phyloP scores from a whole-genome alignment of 805 yeast genomes.

The Ogataea trehaloabstinens region DNA sequence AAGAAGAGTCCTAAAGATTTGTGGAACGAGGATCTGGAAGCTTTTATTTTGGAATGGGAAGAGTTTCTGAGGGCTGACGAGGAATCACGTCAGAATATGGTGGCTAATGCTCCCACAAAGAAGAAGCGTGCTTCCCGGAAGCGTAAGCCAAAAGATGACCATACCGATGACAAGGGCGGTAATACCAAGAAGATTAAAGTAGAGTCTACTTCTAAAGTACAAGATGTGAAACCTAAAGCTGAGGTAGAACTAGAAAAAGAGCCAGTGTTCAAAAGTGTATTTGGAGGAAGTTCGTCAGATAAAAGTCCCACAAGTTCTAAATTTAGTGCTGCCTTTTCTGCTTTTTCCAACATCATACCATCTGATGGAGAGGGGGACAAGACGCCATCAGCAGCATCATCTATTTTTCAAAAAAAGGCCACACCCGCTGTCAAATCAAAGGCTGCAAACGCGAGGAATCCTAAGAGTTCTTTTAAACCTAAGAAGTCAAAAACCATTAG shows the following conservation, averaged over 20 bases:
- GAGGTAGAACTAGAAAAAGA: conserved; percentile 12
- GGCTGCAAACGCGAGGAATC: conserved; percentile 7
- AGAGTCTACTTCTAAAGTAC: conserved; percentile 3
- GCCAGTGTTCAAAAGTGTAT: conserved; percentile 32
- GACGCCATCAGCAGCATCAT: conserved; percentile 15
- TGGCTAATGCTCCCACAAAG: conserved; percentile 44
- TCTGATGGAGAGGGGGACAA: conserved; percentile 4
- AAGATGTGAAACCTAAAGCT: not conserved
- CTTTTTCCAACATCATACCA: conserved; percentile 8
- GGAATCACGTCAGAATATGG: conserved; percentile 50
- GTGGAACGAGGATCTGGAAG: conserved; percentile 83
- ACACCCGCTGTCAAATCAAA: conserved; percentile 6
- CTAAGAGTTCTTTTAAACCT: not conserved
- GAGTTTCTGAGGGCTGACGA: conserved; percentile 65
- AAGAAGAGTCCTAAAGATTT: conserved; percentile 77
- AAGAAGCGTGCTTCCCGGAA: conserved; percentile 35
- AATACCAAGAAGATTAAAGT: conserved; percentile 10
- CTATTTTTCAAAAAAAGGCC: conserved; percentile 15
- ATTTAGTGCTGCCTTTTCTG: conserved; percentile 22
- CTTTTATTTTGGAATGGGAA: conserved; percentile 64
- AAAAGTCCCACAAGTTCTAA: conserved; percentile 16
- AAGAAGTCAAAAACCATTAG: not conserved
- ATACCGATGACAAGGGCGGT: conserved; percentile 9
- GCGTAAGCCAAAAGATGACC: conserved; percentile 26
- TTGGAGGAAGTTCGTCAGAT: conserved; percentile 26